Percentiles rank a stretch among this genome's conserved stretches.
These are phyloP conservation scores for Brassica incana DNA, from an alignment of 345 rosid species.

Conservation along the genomic window DNA sequence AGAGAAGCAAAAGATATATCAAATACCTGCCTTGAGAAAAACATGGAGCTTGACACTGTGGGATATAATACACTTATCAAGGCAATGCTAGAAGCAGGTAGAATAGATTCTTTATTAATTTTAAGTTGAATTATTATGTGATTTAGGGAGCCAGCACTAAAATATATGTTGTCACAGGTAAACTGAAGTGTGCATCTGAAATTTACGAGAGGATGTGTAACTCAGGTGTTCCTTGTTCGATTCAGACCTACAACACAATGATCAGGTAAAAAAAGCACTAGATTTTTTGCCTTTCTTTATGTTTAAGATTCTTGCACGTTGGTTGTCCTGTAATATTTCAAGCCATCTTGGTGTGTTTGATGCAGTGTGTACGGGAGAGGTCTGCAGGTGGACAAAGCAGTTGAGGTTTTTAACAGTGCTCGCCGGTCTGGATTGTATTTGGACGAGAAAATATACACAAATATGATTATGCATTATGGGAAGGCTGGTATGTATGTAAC, in stretches of 20 bases:
- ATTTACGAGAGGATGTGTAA: slow-evolving; percentile 66
- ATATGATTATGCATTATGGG: slow-evolving; percentile 64
- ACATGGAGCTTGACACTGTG: slow-evolving; percentile 68
- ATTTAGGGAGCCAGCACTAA: background rate
- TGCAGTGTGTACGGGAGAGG: slow-evolving; percentile 78
- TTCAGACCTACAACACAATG: slow-evolving; percentile 77
- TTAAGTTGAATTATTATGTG: slow-evolving; percentile 1
- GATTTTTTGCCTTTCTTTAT: background rate
- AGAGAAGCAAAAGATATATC: slow-evolving; percentile 62
- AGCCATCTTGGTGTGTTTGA: slow-evolving; percentile 16
- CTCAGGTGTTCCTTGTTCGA: slow-evolving; percentile 55
- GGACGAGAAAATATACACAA: slow-evolving; percentile 84
- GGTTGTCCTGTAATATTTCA: slow-evolving; percentile 12
- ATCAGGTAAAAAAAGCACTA: slow-evolving; percentile 49
- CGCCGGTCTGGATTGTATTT: slow-evolving; percentile 45
- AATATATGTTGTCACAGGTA: slow-evolving; percentile 50
- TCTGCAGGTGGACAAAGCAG: slow-evolving; percentile 62
- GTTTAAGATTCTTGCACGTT: slow-evolving; percentile 12
- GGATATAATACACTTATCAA: slow-evolving; percentile 59
- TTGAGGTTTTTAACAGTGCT: slow-evolving; percentile 57
- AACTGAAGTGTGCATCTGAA: slow-evolving; percentile 57
- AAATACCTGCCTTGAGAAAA: slow-evolving; percentile 42
- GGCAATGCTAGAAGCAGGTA: slow-evolving; percentile 90
- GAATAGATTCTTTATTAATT: background rate
- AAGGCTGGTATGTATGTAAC: slow-evolving; percentile 60